Conservation (phyloP, 495 filamentous ascomycete species). For the Trichoderma erinaceum region DNA sequence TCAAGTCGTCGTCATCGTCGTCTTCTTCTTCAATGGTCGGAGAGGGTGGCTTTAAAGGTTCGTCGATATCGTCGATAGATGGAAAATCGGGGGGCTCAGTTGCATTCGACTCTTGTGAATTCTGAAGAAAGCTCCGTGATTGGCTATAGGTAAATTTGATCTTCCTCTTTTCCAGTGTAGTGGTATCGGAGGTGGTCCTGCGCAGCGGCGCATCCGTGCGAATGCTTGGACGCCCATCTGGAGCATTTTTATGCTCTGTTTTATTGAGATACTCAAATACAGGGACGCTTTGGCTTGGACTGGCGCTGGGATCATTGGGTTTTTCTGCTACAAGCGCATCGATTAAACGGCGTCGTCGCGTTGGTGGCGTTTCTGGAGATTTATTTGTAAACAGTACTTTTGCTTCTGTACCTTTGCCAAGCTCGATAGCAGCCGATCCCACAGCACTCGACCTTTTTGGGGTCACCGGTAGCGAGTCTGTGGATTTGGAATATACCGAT, state of each 20-base stretch:
- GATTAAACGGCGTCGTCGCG: slow-evolving; percentile 37
- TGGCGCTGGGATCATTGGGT: neutral
- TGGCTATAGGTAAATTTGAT: slow-evolving; percentile 47
- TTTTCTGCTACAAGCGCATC: slow-evolving; percentile 43
- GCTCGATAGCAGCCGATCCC: too few species aligned
- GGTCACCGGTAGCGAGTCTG: neutral
- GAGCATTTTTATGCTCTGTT: too few species aligned
- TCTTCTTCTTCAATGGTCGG: slow-evolving; percentile 31
- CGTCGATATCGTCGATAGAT: slow-evolving; percentile 21
- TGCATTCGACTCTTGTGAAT: slow-evolving; percentile 29
- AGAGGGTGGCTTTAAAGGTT: slow-evolving; percentile 24
- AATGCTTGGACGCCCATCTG: neutral
- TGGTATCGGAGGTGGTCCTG: neutral
- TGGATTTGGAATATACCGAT: neutral
- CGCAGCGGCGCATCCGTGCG: neutral
- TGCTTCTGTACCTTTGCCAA: neutral
- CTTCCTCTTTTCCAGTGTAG: neutral
- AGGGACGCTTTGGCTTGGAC: neutral
- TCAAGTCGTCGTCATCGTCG: slow-evolving; percentile 49
- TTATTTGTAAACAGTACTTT: neutral
- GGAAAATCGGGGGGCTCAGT: slow-evolving; percentile 18
- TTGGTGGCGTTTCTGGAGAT: neutral
- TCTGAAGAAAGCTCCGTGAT: slow-evolving; percentile 41
- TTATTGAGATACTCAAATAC: neutral
- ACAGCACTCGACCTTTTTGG: neutral